Evolutionary conservation across 306 rosid genomes (phyloP).

Genomic region (Prunus kanzakura): DNA sequence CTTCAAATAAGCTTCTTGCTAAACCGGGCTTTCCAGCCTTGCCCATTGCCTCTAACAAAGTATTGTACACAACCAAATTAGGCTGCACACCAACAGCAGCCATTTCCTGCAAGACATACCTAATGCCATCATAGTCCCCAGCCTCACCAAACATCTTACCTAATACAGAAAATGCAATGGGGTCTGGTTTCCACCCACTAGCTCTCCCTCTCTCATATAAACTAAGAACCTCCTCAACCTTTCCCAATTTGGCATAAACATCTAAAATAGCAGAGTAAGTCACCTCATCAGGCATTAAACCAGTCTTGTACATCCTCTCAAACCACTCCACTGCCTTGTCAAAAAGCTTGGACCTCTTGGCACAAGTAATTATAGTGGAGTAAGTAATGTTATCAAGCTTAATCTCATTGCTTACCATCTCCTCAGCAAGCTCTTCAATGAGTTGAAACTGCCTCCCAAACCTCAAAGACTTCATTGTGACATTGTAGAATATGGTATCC

Average conservation of each 20-base stretch:
- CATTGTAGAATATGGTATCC: constrained; percentile 94
- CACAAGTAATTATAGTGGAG: constrained; percentile 81
- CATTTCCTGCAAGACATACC: constrained; percentile 89
- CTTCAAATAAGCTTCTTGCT: constrained; percentile 79
- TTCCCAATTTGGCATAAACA: constrained; percentile 84
- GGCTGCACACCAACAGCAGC: constrained; percentile 68
- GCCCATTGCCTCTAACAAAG: constrained; percentile 94
- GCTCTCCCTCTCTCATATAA: constrained; percentile 90
- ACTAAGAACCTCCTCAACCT: constrained; percentile 76
- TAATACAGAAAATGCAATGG: constrained; percentile 67
- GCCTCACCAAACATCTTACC: constrained; percentile 98
- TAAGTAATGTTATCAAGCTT: constrained; percentile 81
- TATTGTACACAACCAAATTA: constrained; percentile 80
- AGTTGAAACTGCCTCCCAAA: constrained; percentile 83
- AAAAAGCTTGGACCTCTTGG: constrained; percentile 60
- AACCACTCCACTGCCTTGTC: constrained; percentile 92
- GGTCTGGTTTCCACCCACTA: constrained; percentile 92
- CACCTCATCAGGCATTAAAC: constrained; percentile 95
- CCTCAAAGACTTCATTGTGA: constrained; percentile 89
- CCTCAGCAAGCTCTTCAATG: constrained; percentile 77
- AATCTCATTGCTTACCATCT: constrained; percentile 65
- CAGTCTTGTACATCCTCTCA: constrained; percentile 90
- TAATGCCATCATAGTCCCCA: constrained; percentile 86
- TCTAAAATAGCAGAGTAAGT: constrained; percentile 85
- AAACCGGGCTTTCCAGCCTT: constrained; percentile 94